A percentile compares a stretch with the other conserved stretches of the same genome.
Evolutionary conservation across 805 yeast genomes (phyloP).

Genomic region (Kodamaea lidongshanica): DNA sequence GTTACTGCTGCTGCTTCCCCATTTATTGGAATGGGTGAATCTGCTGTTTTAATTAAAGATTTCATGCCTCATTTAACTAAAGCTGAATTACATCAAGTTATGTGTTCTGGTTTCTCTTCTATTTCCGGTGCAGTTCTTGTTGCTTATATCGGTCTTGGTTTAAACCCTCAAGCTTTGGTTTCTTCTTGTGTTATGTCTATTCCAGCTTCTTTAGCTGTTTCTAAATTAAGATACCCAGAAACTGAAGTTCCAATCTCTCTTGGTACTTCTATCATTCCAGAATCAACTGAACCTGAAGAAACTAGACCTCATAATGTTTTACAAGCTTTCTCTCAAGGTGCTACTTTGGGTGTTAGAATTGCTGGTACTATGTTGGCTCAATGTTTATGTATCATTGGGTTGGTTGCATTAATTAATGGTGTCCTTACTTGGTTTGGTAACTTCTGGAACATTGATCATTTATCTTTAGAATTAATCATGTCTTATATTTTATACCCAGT

Average conservation of each 20-base stretch:
- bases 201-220: slow-evolving; percentile 57
- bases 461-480: slow-evolving; percentile 50
- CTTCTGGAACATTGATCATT: slow-evolving; percentile 51
- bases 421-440: slow-evolving; percentile 55
- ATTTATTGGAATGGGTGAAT: slow-evolving; percentile 61
- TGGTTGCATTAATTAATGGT: slow-evolving; percentile 51
- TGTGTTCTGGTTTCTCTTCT: slow-evolving; percentile 60
- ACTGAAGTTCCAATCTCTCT: slow-evolving; percentile 48
- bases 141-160: slow-evolving; percentile 56
- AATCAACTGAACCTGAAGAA: slow-evolving; percentile 23
- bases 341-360: slow-evolving; percentile 49
- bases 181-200: slow-evolving; percentile 67
- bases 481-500: slow-evolving; percentile 57
- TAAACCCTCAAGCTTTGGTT: slow-evolving; percentile 55
- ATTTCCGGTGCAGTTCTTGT: slow-evolving; percentile 61
- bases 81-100: slow-evolving; percentile 57
- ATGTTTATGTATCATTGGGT: slow-evolving; percentile 54
- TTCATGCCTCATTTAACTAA: slow-evolving; percentile 52
- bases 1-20: slow-evolving; percentile 64
- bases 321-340: slow-evolving; percentile 56
- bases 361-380: slow-evolving; percentile 55
- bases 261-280: slow-evolving; percentile 44
- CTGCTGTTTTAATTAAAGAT: slow-evolving; percentile 55
- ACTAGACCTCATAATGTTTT: slow-evolving; percentile 43
- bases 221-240: slow-evolving; percentile 56